phyloP scores from a whole-genome alignment of 495 filamentous ascomycete species.

The Astrothelium macrocarpum region DNA sequence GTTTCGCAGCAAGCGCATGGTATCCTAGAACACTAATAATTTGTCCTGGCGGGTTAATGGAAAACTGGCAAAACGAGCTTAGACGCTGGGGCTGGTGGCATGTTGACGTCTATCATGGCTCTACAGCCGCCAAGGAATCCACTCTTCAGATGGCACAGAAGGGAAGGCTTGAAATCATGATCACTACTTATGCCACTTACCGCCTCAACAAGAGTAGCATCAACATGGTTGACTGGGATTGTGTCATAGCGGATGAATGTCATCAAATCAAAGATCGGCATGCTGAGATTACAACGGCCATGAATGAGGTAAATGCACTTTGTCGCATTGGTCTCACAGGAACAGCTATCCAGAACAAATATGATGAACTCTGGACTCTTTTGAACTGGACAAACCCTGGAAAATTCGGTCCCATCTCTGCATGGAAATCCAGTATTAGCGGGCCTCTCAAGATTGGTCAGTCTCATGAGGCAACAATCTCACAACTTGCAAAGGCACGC shows the following conservation, averaged over 20 bases:
- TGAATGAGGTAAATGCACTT: slow-evolving; percentile 87
- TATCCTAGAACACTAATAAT: slow-evolving; percentile 82
- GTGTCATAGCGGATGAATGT: slow-evolving; percentile 94
- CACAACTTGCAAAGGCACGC: slow-evolving; percentile 71
- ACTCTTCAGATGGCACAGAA: slow-evolving; percentile 64
- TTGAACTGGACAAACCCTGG: slow-evolving; percentile 97
- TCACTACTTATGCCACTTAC: slow-evolving; percentile 91
- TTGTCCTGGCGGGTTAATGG: slow-evolving; percentile 78
- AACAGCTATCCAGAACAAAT: slow-evolving; percentile 96
- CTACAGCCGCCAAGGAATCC: slow-evolving; percentile 49
- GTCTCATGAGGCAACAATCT: slow-evolving; percentile 79
- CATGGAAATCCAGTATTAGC: slow-evolving; percentile 71
- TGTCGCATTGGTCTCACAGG: slow-evolving; percentile 91
- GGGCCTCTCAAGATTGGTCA: slow-evolving; percentile 78
- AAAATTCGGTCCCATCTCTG: slow-evolving; percentile 61
- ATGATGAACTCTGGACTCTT: slow-evolving; percentile 93
- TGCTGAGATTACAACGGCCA: slow-evolving; percentile 70
- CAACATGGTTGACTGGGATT: slow-evolving; percentile 88
- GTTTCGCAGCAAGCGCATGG: slow-evolving; percentile 48
- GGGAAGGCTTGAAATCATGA: slow-evolving; percentile 75
- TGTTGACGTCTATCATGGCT: slow-evolving; percentile 71
- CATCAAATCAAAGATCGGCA: slow-evolving; percentile 77
- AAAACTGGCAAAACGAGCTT: slow-evolving; percentile 84
- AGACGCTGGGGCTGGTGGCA: slow-evolving; percentile 94
- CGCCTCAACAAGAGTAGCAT: slow-evolving; percentile 61